phyloP scores from a whole-genome alignment of 208 protist genomes.

The Wallacemonas collosoma region DNA sequence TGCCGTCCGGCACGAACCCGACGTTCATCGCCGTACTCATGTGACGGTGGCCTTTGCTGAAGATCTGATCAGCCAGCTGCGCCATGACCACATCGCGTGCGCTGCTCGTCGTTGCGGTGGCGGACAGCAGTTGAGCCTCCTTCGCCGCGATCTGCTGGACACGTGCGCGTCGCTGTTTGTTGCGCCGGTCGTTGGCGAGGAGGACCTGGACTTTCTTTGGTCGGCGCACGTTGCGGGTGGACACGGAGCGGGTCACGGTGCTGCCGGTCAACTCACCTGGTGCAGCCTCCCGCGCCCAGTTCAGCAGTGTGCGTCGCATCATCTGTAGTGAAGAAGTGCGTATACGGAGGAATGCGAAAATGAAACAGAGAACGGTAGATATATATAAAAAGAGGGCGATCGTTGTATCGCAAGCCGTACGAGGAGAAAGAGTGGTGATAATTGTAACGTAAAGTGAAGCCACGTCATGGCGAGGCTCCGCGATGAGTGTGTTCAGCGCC shows the following conservation, averaged over 20 bases:
- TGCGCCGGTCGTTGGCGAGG: conserved; percentile 40
- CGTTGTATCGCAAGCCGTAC: too few species aligned
- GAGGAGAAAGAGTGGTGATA: too few species aligned
- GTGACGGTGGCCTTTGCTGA: conserved; percentile 76
- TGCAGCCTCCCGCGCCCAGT: not conserved
- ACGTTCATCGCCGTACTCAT: conserved; percentile 80
- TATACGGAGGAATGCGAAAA: conserved; percentile 2
- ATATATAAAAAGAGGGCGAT: too few species aligned
- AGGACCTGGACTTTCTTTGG: conserved; percentile 33
- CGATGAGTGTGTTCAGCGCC: too few species aligned
- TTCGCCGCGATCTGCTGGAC: conserved; percentile 52
- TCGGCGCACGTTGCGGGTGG: conserved; percentile 53
- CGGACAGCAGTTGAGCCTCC: conserved; percentile 38
- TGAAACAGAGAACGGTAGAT: not conserved
- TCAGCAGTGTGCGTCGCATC: conserved; percentile 7
- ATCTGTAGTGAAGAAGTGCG: not conserved
- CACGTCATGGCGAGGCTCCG: too few species aligned
- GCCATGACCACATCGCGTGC: conserved; percentile 78
- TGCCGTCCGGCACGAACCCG: conserved; percentile 81
- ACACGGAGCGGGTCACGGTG: conserved; percentile 44
- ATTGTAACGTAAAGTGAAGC: too few species aligned
- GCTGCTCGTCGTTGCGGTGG: conserved; percentile 39
- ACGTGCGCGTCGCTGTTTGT: conserved; percentile 38
- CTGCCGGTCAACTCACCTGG: conserved; percentile 42
- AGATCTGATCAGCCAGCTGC: conserved; percentile 84